Base-by-base conservation (phyloP, 2,329 filamentous ascomycete species). In the Myriosclerotinia curreyana region DNA sequence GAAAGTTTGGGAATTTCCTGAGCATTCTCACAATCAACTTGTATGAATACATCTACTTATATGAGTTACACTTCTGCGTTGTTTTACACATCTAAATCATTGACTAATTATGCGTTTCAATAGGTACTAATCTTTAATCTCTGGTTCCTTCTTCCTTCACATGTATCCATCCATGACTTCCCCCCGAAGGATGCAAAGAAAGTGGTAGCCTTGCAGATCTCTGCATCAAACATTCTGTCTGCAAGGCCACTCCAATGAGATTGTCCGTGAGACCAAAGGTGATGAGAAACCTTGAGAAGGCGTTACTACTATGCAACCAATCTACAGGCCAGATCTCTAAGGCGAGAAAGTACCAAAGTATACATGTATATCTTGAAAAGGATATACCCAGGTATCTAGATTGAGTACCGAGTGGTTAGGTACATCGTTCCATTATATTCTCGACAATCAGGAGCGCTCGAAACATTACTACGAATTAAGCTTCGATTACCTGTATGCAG, bases 131-230 rank as follows among this genome's bases (percentile, higher is more conserved):
- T 15, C 14, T 20, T 22, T 31, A 7, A 46, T 31, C 40, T 22
- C 40, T 5, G 4, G 8, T 31, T 34, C 25, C 28, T 31, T 31
- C 28, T 31, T 34, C 25, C 28, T 31, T 31, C 28, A 31, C 28
- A 31, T 31, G 28, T 31, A 31, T 31, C 28, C 9, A 28, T 15
- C 8, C 53, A n/a, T 7, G 12, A 42, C 14, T 20, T 11, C 7
- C 20, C 6, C 40, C 25, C 28, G 40, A 58, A 46, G 40, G 28
- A 31, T 58, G 25, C 22, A 34, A 15, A 58, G 25, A 22, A 9
- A 46, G 4, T 58, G 40, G 54, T 46, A 58, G 54, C 54, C 54
- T 58, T 58, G 54, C 54, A 58, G 40, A 46, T 31, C 15, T 15
- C 9, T n/a, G 42, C 42, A 46, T 34, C 25, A 58, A 22, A 20